These are phyloP conservation scores for Hypoxylon sp. DNA, from an alignment of 2,329 filamentous ascomycete species.

Conservation along the genomic window DNA sequence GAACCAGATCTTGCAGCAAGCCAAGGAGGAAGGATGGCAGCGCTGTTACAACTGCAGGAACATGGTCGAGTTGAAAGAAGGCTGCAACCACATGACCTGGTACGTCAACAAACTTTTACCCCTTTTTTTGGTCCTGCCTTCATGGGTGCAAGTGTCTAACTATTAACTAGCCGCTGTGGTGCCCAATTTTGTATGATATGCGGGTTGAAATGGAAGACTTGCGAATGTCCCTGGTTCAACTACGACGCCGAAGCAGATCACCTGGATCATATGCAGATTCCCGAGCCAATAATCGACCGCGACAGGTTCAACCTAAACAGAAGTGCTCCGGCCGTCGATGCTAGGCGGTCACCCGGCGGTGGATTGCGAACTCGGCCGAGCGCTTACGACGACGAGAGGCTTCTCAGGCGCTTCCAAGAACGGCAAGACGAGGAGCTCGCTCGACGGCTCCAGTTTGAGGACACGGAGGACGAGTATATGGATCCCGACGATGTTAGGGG, in stretches of 20 bases:
- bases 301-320: constrained; percentile 50
- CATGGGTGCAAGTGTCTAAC: constrained; percentile 45
- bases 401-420: constrained; percentile 61
- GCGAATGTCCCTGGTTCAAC: constrained; percentile 85
- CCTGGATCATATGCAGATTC: constrained; percentile 65
- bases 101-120: constrained; percentile 63
- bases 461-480: constrained; percentile 56
- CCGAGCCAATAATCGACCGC: constrained; percentile 55
- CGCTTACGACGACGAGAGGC: constrained; percentile 62
- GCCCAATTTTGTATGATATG: constrained; percentile 92
- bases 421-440: constrained; percentile 59
- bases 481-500: constrained; percentile 54
- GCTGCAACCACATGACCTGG: constrained; percentile 92
- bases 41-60: constrained; percentile 79
- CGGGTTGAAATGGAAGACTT: constrained; percentile 83
- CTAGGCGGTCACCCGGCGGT: constrained; percentile 37
- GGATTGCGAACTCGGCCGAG: constrained; percentile 49
- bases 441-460: constrained; percentile 54
- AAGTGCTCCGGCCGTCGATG: constrained; percentile 31
- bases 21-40: constrained; percentile 78
- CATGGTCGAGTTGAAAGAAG: constrained; percentile 83
- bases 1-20: constrained; percentile 71
- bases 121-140: constrained; percentile 9
- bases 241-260: constrained; percentile 69
- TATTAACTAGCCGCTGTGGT: constrained; percentile 70